Conservation (phyloP, 2,329 filamentous ascomycete genomes). For the Oidium heveae region DNA sequence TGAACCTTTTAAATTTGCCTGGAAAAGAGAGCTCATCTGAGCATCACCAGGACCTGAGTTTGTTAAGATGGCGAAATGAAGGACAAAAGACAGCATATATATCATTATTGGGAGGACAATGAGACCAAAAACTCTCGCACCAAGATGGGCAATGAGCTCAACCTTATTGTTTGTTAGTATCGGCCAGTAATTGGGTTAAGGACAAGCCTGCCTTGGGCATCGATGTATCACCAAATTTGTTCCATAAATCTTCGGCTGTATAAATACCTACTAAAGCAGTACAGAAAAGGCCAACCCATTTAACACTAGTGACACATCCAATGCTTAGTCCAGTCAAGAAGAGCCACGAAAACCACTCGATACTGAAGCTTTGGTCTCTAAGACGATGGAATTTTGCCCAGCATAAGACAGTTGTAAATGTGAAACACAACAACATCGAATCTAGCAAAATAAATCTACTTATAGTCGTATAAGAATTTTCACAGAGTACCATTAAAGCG, state of each 20-base stretch:
- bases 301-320: conserved; percentile 94
- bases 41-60: conserved; percentile 89
- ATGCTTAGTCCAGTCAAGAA: conserved; percentile 85
- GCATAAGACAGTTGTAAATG: conserved; percentile 90
- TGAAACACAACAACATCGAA: conserved; percentile 96
- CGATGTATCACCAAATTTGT: conserved; percentile 83
- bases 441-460: conserved; percentile 95
- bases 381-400: conserved; percentile 92
- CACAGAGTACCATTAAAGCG: conserved; percentile 89
- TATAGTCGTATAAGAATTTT: conserved; percentile 98
- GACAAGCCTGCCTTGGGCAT: conserved; percentile 45
- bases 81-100: conserved; percentile 85
- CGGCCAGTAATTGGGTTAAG: background rate
- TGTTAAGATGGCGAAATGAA: conserved; percentile 84
- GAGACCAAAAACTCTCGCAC: conserved; percentile 57
- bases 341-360: conserved; percentile 87
- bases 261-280: conserved; percentile 89
- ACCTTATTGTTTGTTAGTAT: conserved; percentile 14
- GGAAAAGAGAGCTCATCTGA: conserved; percentile 99
- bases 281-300: conserved; percentile 90
- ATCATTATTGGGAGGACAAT: conserved; percentile 75
- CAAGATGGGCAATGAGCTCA: conserved; percentile 53
- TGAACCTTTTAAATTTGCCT: conserved; percentile 83
- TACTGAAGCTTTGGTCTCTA: conserved; percentile 62
- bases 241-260: conserved; percentile 90